phyloP scores from a whole-genome alignment of 176 grass and related monocot genomes.

The Juncus inflexus region DNA sequence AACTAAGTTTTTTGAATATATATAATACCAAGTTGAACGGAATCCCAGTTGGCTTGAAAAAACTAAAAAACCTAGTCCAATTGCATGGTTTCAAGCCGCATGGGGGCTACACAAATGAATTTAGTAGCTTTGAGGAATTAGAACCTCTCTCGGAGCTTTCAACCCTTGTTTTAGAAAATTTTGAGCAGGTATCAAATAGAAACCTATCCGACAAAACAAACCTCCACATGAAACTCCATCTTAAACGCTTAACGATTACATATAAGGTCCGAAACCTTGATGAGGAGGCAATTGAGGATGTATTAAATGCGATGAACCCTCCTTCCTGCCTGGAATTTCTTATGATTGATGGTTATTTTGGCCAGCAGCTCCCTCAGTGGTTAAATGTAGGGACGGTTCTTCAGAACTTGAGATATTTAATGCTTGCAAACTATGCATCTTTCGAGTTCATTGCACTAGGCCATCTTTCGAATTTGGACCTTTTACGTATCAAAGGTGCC shows the following conservation, averaged over 20 bases:
- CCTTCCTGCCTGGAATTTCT: slow-evolving; percentile 35
- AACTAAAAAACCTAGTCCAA: slow-evolving; percentile 31
- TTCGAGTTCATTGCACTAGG: slow-evolving; percentile 40
- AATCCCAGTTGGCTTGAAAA: slow-evolving; percentile 35
- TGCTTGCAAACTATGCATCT: slow-evolving; percentile 3
- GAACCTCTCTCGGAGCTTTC: slow-evolving; percentile 25
- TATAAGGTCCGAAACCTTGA: slow-evolving; percentile 18
- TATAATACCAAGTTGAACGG: slow-evolving; percentile 25
- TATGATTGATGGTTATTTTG: slow-evolving; percentile 30
- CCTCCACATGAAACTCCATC: slow-evolving; percentile 29
- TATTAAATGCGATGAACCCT: slow-evolving; percentile 39
- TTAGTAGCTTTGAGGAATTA: slow-evolving; percentile 38
- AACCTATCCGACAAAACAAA: slow-evolving; percentile 30
- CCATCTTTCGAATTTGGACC: slow-evolving; percentile 31
- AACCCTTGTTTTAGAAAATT: slow-evolving; percentile 27
- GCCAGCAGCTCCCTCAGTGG: slow-evolving; percentile 13
- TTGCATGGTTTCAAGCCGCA: slow-evolving; percentile 34
- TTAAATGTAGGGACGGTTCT: slow-evolving; percentile 1
- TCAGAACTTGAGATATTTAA: slow-evolving; percentile 25
- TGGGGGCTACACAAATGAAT: neutral
- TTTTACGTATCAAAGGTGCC: slow-evolving; percentile 30
- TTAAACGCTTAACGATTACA: slow-evolving; percentile 29
- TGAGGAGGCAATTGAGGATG: slow-evolving; percentile 26
- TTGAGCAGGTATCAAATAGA: slow-evolving; percentile 24
- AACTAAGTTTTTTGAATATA: slow-evolving; percentile 36